These are phyloP conservation scores for Seminavis robusta DNA, from an alignment of 108 stramenopile species.

Conservation along the genomic window DNA sequence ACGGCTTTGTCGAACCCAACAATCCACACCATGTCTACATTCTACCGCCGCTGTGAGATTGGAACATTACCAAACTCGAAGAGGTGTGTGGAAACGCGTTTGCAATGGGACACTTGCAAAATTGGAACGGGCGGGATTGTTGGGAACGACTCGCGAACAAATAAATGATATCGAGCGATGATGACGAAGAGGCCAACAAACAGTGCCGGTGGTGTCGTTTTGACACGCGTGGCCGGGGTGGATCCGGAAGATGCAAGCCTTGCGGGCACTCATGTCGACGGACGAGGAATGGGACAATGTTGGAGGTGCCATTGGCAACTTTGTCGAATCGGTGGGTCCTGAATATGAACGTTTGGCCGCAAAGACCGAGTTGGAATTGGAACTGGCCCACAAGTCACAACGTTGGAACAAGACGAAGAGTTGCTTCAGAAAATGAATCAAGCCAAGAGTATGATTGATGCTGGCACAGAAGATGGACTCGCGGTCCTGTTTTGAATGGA, in stretches of 20 bases:
- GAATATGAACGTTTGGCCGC: constrained; percentile 73
- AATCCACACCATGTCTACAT: constrained; percentile 89
- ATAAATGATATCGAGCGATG: constrained; percentile 3
- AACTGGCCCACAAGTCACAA: constrained; percentile 68
- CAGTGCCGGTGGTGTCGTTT: constrained; percentile 66
- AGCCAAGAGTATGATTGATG: constrained; percentile 26
- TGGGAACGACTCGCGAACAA: constrained; percentile 33
- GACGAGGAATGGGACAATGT: constrained; percentile 73
- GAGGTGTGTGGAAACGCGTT: constrained; percentile 62
- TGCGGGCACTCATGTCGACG: constrained; percentile 70
- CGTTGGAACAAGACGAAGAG: constrained; percentile 68
- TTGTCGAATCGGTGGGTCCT: constrained; percentile 48
- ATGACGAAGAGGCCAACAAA: constrained; percentile 1
- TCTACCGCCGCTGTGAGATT: constrained; percentile 81
- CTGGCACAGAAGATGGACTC: constrained; percentile 36
- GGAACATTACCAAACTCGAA: constrained; percentile 78
- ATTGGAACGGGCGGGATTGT: constrained; percentile 73
- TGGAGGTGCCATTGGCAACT: constrained; percentile 79
- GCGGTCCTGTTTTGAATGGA: constrained; percentile 73
- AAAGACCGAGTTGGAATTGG: constrained; percentile 64
- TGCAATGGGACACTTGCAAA: constrained; percentile 64
- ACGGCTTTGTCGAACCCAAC: constrained; percentile 89
- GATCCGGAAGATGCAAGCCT: constrained; percentile 85
- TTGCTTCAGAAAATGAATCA: constrained; percentile 37
- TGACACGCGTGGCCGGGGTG: constrained; percentile 65